A percentile compares a stretch with the other conserved stretches of the same genome.
Evolutionary conservation across 2,329 filamentous ascomycete genomes (phyloP).

Genomic region (Zasmidium citrigriseum): DNA sequence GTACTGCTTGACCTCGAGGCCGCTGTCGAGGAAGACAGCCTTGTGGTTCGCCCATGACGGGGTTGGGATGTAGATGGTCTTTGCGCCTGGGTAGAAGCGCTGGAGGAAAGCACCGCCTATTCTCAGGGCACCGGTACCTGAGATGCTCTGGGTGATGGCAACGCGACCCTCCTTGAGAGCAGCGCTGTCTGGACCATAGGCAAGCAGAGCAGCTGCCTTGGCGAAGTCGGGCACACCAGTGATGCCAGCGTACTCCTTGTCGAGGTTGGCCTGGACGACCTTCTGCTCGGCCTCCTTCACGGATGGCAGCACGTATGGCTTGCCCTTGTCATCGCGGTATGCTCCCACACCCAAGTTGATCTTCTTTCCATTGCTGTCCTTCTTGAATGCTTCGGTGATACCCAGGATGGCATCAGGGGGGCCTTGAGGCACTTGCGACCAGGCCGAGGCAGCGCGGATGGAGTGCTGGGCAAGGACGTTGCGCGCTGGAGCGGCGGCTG

Average conservation of each 20-base stretch:
- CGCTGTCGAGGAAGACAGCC: constrained; percentile 91
- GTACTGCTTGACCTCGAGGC: constrained; percentile 91
- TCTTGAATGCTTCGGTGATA: constrained; percentile 99
- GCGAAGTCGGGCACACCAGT: constrained; percentile 95
- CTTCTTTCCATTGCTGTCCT: constrained; percentile 89
- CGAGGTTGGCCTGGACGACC: constrained; percentile 73
- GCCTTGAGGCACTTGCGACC: constrained; percentile 88
- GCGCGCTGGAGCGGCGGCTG: constrained; percentile 28
- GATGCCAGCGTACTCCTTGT: constrained; percentile 98
- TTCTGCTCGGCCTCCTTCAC: constrained; percentile 87
- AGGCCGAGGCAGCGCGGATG: constrained; percentile 72
- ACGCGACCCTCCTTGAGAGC: constrained; percentile 74
- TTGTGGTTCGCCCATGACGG: constrained; percentile 99
- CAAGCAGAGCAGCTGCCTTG: constrained; percentile 84
- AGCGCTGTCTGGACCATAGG: constrained; percentile 80
- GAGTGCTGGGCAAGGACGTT: constrained; percentile 35
- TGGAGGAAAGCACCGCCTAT: constrained; percentile 92
- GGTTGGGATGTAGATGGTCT: constrained; percentile 94
- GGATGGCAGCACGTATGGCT: constrained; percentile 95
- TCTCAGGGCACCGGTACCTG: constrained; percentile 91
- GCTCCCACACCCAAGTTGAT: constrained; percentile 99
- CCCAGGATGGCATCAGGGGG: constrained; percentile 79
- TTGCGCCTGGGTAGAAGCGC: constrained; percentile 85
- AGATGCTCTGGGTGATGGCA: constrained; percentile 96
- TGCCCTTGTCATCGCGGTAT: constrained; percentile 97